These are phyloP conservation scores for Globisporangium perplexum DNA, from an alignment of 352 stramenopile genomes.

Conservation along the genomic window DNA sequence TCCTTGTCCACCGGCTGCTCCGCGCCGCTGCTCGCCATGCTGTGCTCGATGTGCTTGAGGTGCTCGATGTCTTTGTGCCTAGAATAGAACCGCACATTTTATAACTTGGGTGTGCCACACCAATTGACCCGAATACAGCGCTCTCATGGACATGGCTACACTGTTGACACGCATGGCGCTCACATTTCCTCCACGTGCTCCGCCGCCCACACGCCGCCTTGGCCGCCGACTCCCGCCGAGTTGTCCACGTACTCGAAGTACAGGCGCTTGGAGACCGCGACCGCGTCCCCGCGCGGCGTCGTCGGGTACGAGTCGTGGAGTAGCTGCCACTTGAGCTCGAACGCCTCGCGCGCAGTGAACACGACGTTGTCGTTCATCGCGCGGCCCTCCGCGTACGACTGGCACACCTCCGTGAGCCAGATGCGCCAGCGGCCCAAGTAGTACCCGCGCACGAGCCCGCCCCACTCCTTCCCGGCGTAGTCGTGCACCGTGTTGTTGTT, in stretches of 20 bases:
- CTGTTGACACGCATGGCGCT: neutral
- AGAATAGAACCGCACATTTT: too few species aligned
- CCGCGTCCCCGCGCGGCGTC: conserved; percentile 31
- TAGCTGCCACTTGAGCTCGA: conserved; percentile 77
- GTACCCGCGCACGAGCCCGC: conserved; percentile 58
- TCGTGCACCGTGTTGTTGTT: conserved; percentile 70
- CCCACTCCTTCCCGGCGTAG: conserved; percentile 76
- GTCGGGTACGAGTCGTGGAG: conserved; percentile 46
- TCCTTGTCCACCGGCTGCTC: conserved; percentile 65
- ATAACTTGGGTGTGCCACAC: neutral
- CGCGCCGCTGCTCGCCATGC: conserved; percentile 9
- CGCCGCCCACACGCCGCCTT: conserved; percentile 3
- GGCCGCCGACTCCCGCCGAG: neutral
- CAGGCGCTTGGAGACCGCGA: conserved; percentile 48
- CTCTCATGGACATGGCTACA: conserved; percentile 8
- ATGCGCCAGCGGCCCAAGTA: conserved; percentile 68
- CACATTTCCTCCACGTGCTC: conserved; percentile 2
- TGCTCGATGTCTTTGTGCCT: conserved; percentile 10
- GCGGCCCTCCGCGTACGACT: conserved; percentile 53
- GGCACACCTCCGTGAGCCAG: conserved; percentile 65
- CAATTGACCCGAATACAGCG: neutral
- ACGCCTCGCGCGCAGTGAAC: conserved; percentile 39
- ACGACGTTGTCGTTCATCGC: conserved; percentile 44
- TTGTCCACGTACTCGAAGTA: conserved; percentile 42
- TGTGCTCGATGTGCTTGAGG: neutral